Base-by-base conservation (phyloP, 2,329 filamentous ascomycete species). In the Ramularia collo-cygni region DNA sequence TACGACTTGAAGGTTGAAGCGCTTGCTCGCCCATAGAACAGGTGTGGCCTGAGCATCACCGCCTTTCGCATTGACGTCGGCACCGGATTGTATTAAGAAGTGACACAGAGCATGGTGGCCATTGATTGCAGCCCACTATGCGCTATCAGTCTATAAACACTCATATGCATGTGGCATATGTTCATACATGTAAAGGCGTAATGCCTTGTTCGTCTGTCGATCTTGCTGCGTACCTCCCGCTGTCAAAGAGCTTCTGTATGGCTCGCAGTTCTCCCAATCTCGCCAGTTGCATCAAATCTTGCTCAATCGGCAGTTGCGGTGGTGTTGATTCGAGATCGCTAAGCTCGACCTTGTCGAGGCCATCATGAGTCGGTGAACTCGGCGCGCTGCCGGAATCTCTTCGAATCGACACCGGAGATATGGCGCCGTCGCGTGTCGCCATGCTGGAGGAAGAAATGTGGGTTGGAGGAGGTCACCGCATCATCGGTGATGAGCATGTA, bases 61-160 rank as follows among this genome's bases (percentile, higher is more conserved):
- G 63, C 93, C 92, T 64, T 93, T 95, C 48, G 81, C 83, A 67
- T 98, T 96, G 57, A 96, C 83, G 60, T 94, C 84, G 58, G 89
- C 92, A 58, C 88, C 88, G 35, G 71, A 71, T 51, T 83, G 85
- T 60, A 98, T 77, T 31, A 98, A 79, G 65, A 93, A 95, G 64
- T 92, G 90, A 76, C 90, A 95, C 72, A 96, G 88, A 52, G 86
- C 85, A 68, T 90, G 93, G 63, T 95, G 92, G 60, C 96, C 96
- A 69, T 98, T 98, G 64, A 98, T 96, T 27, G 93, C 87, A 33
- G 92, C 92, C 92, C 92, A 98, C 87, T 98, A 61, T 38, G 52
- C 52, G 38, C 30, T 40, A 17, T 37, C 21, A 24, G 17, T 18
- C 27, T 30, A 29, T 14, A 19, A 29, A 30, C 13, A 16, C 38